Percentiles rank a stretch among this genome's conserved stretches.
These are phyloP conservation scores for Vishniacozyma victoriae DNA, from an alignment of 768 basidiomycete genomes.

Conservation along the genomic window DNA sequence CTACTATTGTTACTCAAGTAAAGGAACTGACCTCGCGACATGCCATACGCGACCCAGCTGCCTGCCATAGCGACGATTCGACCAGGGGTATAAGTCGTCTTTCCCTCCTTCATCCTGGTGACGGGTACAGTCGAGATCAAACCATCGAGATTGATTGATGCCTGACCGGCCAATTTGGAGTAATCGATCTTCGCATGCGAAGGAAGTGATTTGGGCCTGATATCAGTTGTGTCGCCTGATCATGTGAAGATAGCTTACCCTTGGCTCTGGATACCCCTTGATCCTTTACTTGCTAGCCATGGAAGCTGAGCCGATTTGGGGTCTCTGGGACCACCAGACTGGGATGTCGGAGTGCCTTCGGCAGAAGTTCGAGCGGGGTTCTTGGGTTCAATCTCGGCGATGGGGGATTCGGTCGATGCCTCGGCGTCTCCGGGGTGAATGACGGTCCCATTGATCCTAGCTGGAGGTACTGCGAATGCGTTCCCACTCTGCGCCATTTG, in stretches of 20 bases:
- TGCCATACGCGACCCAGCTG: constrained; percentile 28
- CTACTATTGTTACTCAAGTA: neutral
- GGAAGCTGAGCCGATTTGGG: too few relatives aligned
- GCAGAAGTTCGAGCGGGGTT: too few relatives aligned
- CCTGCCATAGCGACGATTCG: constrained; percentile 24
- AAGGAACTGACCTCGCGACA: constrained; percentile 21
- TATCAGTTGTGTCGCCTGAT: neutral
- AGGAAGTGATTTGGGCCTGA: constrained; percentile 13
- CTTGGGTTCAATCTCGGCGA: too few relatives aligned
- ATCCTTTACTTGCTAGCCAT: constrained; percentile 2
- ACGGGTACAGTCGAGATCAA: constrained; percentile 20
- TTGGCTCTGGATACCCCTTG: constrained; percentile 9
- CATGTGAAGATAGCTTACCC: constrained; percentile 14
- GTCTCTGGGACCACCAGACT: too few relatives aligned
- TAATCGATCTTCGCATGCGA: constrained; percentile 24
- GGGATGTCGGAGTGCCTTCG: too few relatives aligned
- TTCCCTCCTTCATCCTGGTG: constrained; percentile 19
- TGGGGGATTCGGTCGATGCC: too few relatives aligned
- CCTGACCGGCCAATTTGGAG: constrained; percentile 20
- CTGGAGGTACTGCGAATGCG: too few relatives aligned
- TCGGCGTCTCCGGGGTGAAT: too few relatives aligned
- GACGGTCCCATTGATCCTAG: too few relatives aligned
- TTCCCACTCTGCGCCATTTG: too few relatives aligned
- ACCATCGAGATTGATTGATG: constrained; percentile 11
- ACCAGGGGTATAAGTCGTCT: constrained; percentile 10